Conservation (phyloP, 1,284 basidiomycete genomes). For the Puccinia hordei region DNA sequence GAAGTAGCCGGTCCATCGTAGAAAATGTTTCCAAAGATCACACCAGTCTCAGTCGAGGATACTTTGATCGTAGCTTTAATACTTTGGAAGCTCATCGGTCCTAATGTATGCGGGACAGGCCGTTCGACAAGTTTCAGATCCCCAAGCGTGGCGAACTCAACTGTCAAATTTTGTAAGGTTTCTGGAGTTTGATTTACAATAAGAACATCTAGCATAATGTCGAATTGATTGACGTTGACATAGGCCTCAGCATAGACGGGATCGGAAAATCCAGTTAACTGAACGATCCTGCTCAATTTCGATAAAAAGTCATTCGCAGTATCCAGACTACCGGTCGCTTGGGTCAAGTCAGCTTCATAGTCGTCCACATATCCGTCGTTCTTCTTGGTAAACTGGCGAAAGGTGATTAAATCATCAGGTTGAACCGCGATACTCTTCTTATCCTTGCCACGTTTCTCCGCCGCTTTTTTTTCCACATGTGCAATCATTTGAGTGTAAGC, state of each 20-base stretch:
- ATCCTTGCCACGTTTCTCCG: constrained; percentile 80
- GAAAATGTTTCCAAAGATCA: constrained; percentile 96
- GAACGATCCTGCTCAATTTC: constrained; percentile 89
- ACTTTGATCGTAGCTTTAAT: constrained; percentile 99
- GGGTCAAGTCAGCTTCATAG: constrained; percentile 84
- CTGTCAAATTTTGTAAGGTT: constrained; percentile 92
- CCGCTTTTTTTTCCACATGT: constrained; percentile 85
- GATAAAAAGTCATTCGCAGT: constrained; percentile 90
- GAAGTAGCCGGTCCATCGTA: constrained; percentile 89
- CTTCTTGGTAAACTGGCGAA: constrained; percentile 95
- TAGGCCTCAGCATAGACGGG: constrained; percentile 98
- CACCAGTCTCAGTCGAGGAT: constrained; percentile 94
- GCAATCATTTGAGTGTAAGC: constrained; percentile 93
- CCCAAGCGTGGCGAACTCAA: constrained; percentile 96
- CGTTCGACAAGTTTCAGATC: constrained; percentile 97
- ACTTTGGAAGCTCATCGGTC: constrained; percentile 94
- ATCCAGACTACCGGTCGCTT: constrained; percentile 83
- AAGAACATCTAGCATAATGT: constrained; percentile 94
- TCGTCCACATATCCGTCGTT: constrained; percentile 69
- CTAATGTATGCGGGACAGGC: constrained; percentile 87
- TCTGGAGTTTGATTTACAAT: constrained; percentile 95
- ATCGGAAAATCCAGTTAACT: constrained; percentile 97
- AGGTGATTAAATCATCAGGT: constrained; percentile 86
- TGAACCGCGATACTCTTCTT: constrained; percentile 73
- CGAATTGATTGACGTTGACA: constrained; percentile 97